These are phyloP conservation scores for Clarireedia monteithiana DNA, from an alignment of 2,329 filamentous ascomycete species.

Conservation along the genomic window DNA sequence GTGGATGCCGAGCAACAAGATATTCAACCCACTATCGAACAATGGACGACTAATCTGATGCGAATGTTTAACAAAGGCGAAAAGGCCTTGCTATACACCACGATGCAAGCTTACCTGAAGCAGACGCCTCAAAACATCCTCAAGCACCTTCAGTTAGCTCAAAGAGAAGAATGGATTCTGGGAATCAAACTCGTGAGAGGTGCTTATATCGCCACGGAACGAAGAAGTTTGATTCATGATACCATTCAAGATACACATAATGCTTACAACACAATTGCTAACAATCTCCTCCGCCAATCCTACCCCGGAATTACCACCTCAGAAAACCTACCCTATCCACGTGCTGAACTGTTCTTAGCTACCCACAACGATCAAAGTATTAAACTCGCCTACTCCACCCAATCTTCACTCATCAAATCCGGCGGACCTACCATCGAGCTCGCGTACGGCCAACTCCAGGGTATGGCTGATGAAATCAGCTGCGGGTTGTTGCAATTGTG, in stretches of 20 bases:
- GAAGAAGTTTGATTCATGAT: constrained; percentile 37
- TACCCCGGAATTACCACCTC: constrained; percentile 26
- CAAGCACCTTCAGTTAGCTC: constrained; percentile 37
- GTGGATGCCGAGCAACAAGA: constrained; percentile 47
- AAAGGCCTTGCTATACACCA: constrained; percentile 39
- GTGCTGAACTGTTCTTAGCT: constrained; percentile 58
- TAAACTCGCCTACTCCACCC: constrained; percentile 42
- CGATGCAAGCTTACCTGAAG: constrained; percentile 46
- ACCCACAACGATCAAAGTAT: constrained; percentile 74
- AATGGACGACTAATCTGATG: constrained; percentile 46
- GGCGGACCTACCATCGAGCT: constrained; percentile 29
- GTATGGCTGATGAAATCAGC: constrained; percentile 90
- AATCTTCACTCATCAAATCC: constrained; percentile 18
- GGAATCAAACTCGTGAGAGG: constrained; percentile 46
- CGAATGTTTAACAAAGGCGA: constrained; percentile 40
- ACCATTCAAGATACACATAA: constrained; percentile 39
- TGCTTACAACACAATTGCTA: constrained; percentile 49
- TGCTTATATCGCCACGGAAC: constrained; percentile 43
- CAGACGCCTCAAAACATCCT: constrained; percentile 37
- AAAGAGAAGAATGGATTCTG: constrained; percentile 39
- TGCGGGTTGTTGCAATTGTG: constrained; percentile 39
- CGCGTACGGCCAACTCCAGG: constrained; percentile 71
- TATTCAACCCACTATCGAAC: constrained; percentile 43
- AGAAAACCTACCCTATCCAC: constrained; percentile 7
- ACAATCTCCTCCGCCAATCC: constrained; percentile 36